Evolutionary conservation across 1,284 basidiomycete species (phyloP).

Genomic region (Porogramme epimiltina): DNA sequence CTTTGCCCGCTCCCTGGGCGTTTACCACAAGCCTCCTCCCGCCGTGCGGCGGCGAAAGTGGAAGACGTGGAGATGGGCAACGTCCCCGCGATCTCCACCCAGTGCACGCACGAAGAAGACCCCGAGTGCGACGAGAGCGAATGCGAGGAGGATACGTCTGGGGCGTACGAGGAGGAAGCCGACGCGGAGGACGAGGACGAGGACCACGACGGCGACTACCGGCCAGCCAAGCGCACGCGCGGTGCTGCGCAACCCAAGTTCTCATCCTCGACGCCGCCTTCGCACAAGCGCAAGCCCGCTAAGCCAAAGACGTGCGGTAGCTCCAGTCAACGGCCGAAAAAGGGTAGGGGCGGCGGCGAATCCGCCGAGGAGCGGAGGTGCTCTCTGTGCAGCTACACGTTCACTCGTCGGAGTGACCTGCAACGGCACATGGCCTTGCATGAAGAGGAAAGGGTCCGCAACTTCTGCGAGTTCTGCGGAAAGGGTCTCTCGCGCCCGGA

Average conservation of each 20-base stretch:
- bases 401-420: constrained; percentile 9
- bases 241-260: no score
- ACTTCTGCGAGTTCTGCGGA: constrained; percentile 5
- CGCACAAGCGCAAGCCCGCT: no score
- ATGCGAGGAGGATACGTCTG: not conserved
- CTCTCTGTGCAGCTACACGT: constrained; percentile 5
- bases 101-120: not conserved
- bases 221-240: not conserved
- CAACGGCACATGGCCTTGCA: constrained; percentile 4
- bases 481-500: constrained; percentile 5
- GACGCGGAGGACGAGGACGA: constrained; percentile 1
- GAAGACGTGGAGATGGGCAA: no score
- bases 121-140: constrained; percentile 1
- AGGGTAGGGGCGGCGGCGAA: no score
- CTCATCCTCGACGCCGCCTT: no score
- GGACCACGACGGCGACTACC: constrained; percentile 12
- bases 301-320: not conserved
- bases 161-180: constrained; percentile 1
- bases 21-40: no score
- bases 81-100: no score
- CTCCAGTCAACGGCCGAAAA: not conserved
- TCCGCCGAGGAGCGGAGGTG: no score
- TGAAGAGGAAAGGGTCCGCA: no score
- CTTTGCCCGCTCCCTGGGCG: constrained; percentile 6
- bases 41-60: no score